Evolutionary conservation across 108 stramenopile genomes (phyloP).

Genomic region (Parmales sp.): DNA sequence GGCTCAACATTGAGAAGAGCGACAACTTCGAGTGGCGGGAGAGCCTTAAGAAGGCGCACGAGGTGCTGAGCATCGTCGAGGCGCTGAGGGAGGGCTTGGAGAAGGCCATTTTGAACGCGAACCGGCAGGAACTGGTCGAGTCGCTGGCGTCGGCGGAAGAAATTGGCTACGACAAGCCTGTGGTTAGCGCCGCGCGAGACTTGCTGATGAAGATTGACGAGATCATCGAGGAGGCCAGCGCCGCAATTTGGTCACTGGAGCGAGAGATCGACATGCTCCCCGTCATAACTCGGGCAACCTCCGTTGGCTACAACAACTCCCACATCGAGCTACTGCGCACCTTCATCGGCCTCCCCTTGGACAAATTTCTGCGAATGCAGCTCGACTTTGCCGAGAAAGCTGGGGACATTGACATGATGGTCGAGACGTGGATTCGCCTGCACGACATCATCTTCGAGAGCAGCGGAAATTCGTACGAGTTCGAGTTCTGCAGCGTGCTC

Average conservation of each 20-base stretch:
- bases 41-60: background rate
- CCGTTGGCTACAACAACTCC: background rate
- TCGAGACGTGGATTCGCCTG: constrained; percentile 9
- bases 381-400: constrained; percentile 20
- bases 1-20: background rate
- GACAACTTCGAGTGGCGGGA: background rate
- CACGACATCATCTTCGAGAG: constrained; percentile 10
- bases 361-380: constrained; percentile 4
- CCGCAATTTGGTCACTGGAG: background rate
- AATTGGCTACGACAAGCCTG: constrained; percentile 9
- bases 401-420: constrained; percentile 35
- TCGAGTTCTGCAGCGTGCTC: background rate
- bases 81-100: background rate
- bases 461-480: constrained; percentile 2
- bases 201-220: constrained; percentile 13
- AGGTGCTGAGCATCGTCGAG: constrained; percentile 7
- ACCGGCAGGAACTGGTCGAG: background rate
- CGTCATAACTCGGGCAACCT: background rate
- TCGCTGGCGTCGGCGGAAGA: background rate
- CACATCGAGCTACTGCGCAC: constrained; percentile 20
- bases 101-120: constrained; percentile 1
- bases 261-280: constrained; percentile 8
- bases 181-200: background rate
- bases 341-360: constrained; percentile 6
- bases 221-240: background rate